Evolutionary conservation across 1,284 basidiomycete species (phyloP).

Genomic region (Ceratobasidium sp.): DNA sequence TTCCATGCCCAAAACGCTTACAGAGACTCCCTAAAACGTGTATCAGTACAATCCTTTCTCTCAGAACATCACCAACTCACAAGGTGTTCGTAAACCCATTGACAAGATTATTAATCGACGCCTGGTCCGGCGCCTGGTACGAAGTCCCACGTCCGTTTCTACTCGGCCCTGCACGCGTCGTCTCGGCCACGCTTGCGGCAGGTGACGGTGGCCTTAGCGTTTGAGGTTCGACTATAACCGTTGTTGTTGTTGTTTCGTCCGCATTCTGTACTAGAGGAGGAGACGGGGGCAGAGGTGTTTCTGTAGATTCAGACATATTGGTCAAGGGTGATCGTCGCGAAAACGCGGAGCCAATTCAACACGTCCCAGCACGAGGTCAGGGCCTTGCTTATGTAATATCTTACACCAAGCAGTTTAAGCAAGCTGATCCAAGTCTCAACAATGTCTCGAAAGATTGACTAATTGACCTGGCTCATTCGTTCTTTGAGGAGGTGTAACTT

Average conservation of each 20-base stretch:
- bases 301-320: conserved; percentile 7
- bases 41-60: background rate
- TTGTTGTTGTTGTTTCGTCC: conserved; percentile 1
- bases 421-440: no score
- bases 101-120: conserved; percentile 42
- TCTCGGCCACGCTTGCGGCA: conserved; percentile 10
- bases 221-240: background rate
- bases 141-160: conserved; percentile 18
- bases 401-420: no score
- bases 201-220: conserved; percentile 8
- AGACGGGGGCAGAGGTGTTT: conserved; percentile 18
- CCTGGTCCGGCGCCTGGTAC: conserved; percentile 36
- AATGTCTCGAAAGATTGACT: no score
- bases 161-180: conserved; percentile 21
- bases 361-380: conserved; percentile 13
- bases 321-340: conserved; percentile 18
- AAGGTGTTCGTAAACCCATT: conserved; percentile 39
- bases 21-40: conserved; percentile 27
- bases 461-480: no score
- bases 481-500: no score
- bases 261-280: conserved; percentile 10
- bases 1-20: background rate
- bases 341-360: conserved; percentile 15
- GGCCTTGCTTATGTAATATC: conserved; percentile 14
- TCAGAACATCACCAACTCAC: background rate